These are phyloP conservation scores for Fusarium subtropicale DNA, from an alignment of 2,329 filamentous ascomycete species.

Conservation along the genomic window DNA sequence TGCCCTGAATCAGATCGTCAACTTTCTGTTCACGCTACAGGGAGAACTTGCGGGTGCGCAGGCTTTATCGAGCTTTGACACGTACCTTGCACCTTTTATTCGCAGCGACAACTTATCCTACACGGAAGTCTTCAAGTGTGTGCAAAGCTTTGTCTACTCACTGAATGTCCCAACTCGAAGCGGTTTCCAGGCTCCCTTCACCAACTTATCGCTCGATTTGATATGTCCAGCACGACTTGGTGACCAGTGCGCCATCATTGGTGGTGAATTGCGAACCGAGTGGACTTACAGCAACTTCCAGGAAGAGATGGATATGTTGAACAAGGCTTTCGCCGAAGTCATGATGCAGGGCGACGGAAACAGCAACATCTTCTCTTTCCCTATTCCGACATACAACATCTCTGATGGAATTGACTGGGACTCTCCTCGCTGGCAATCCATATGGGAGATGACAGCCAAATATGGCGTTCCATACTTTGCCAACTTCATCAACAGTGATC, in stretches of 20 bases:
- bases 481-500: conserved; percentile 44
- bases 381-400: conserved; percentile 42
- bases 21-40: conserved; percentile 42
- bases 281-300: conserved; percentile 43
- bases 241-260: conserved; percentile 36
- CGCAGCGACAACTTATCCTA: conserved; percentile 37
- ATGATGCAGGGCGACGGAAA: conserved; percentile 46
- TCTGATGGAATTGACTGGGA: conserved; percentile 44
- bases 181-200: conserved; percentile 44
- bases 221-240: conserved; percentile 37
- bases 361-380: conserved; percentile 44
- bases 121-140: conserved; percentile 40
- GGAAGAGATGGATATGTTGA: conserved; percentile 44
- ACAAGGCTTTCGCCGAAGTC: conserved; percentile 43
- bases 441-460: conserved; percentile 46
- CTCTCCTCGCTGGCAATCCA: conserved; percentile 39
- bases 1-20: conserved; percentile 44
- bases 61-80: conserved; percentile 42
- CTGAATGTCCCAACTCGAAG: conserved; percentile 45
- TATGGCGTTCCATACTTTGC: conserved; percentile 45
- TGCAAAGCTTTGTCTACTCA: conserved; percentile 45
- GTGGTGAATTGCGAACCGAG: conserved; percentile 26
- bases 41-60: conserved; percentile 43
- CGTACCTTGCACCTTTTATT: conserved; percentile 40
- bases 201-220: conserved; percentile 40